Evolutionary conservation across 1,284 basidiomycete genomes (phyloP).

Genomic region (Tilletiaria anomala): DNA sequence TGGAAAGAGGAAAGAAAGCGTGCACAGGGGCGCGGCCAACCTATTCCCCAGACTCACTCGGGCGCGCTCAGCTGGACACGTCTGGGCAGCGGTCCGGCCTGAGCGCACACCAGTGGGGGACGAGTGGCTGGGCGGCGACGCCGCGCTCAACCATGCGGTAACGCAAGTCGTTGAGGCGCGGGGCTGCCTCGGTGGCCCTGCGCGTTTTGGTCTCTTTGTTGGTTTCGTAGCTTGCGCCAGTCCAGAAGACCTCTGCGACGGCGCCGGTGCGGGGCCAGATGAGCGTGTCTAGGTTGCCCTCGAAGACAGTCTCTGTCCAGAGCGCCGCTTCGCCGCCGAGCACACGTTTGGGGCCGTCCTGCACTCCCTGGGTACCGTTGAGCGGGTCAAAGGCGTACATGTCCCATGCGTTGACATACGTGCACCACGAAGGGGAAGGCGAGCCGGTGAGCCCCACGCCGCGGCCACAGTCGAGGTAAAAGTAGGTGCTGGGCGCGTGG

Average conservation of each 20-base stretch:
- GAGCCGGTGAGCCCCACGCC: slow-evolving; percentile 49
- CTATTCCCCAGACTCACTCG: not conserved
- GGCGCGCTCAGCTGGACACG: no score
- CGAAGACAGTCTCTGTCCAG: slow-evolving; percentile 63
- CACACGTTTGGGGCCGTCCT: slow-evolving; percentile 46
- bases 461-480: slow-evolving; percentile 56
- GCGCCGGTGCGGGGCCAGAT: slow-evolving; percentile 64
- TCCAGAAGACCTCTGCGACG: slow-evolving; percentile 69
- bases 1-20: not conserved
- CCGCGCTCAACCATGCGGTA: slow-evolving; percentile 54
- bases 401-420: slow-evolving; percentile 31
- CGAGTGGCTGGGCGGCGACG: slow-evolving; percentile 54
- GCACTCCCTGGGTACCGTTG: slow-evolving; percentile 7
- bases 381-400: slow-evolving; percentile 59
- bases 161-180: slow-evolving; percentile 58
- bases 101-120: slow-evolving; percentile 68
- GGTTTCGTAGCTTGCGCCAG: slow-evolving; percentile 43
- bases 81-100: slow-evolving; percentile 49
- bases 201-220: slow-evolving; percentile 40
- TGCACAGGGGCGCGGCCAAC: no score
- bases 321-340: slow-evolving; percentile 58
- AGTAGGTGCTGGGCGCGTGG: slow-evolving; percentile 50
- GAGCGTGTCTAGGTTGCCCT: slow-evolving; percentile 55
- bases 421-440: slow-evolving; percentile 48
- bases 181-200: slow-evolving; percentile 51